Conservation (phyloP, 1,284 basidiomycete genomes). For the Mycena citricolor region DNA sequence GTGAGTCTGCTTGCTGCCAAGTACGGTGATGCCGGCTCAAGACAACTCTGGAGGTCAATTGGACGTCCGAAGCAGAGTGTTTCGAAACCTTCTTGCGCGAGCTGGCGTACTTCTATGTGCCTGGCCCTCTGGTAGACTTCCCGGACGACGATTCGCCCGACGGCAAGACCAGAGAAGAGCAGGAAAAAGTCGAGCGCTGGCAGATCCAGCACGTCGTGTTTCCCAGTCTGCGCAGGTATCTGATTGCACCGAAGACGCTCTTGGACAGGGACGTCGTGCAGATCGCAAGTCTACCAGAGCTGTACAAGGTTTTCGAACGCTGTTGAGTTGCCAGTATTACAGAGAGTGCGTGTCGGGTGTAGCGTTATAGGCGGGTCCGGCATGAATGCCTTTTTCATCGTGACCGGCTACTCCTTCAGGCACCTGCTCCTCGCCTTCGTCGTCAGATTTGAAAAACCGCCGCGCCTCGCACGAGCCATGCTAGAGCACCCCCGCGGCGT, state of each 20-base stretch:
- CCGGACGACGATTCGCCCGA: slow-evolving; percentile 27
- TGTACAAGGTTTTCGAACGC: slow-evolving; percentile 90
- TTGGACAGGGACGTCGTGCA: slow-evolving; percentile 79
- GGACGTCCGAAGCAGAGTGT: slow-evolving; percentile 83
- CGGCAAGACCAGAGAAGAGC: slow-evolving; percentile 32
- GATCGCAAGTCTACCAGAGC: slow-evolving; percentile 82
- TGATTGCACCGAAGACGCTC: slow-evolving; percentile 67
- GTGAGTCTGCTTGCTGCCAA: slow-evolving; percentile 40
- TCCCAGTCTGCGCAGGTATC: slow-evolving; percentile 76
- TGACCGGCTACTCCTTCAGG: too few species aligned
- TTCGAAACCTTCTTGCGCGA: slow-evolving; percentile 87
- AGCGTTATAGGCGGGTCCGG: too few species aligned
- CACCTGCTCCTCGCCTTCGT: slow-evolving; percentile 97
- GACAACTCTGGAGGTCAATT: slow-evolving; percentile 77
- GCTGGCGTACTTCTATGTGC: slow-evolving; percentile 88
- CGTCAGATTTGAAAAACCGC: slow-evolving; percentile 97
- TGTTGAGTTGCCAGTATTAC: too few species aligned
- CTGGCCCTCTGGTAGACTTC: slow-evolving; percentile 56
- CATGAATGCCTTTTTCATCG: too few species aligned
- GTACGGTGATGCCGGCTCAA: slow-evolving; percentile 3
- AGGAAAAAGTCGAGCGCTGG: slow-evolving; percentile 67
- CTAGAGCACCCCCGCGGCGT: slow-evolving; percentile 73
- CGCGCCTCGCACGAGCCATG: slow-evolving; percentile 87
- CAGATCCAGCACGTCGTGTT: slow-evolving; percentile 89
- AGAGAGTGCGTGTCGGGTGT: too few species aligned